Evolutionary conservation across 768 basidiomycete species (phyloP).

Genomic region (Phallus indusiatus): DNA sequence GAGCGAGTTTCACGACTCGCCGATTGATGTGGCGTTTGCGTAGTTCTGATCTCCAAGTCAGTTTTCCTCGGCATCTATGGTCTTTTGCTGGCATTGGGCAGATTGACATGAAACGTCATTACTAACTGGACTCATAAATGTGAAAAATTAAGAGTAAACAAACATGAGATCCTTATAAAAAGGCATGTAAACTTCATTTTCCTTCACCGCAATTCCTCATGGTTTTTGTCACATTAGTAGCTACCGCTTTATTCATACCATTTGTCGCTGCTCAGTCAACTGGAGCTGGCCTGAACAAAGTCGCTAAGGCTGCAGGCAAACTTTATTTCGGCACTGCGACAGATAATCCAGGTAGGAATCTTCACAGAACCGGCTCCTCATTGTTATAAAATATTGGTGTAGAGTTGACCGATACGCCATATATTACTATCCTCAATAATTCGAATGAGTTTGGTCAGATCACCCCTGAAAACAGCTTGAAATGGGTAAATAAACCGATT

Average conservation of each 20-base stretch:
- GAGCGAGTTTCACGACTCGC: background rate
- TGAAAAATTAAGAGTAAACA: background rate
- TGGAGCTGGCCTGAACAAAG: background rate
- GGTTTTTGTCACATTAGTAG: background rate
- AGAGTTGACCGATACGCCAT: constrained; percentile 34
- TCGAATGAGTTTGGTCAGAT: constrained; percentile 34
- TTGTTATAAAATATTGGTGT: background rate
- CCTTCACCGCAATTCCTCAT: background rate
- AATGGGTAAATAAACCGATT: constrained; percentile 33
- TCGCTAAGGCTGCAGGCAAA: background rate
- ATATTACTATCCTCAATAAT: constrained; percentile 31
- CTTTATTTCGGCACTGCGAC: background rate
- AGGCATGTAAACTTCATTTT: background rate
- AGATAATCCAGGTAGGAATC: background rate
- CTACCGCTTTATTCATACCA: background rate
- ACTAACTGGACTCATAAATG: background rate
- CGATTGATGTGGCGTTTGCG: background rate
- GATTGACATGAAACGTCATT: background rate
- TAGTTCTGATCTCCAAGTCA: background rate
- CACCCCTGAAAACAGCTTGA: constrained; percentile 45
- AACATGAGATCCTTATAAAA: background rate
- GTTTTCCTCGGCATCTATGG: background rate
- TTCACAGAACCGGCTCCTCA: background rate
- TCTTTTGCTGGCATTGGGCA: background rate
- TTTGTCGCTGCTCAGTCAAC: background rate